Evolutionary conservation across 2,329 filamentous ascomycete species (phyloP).

Genomic region (Aaosphaeria arxii): DNA sequence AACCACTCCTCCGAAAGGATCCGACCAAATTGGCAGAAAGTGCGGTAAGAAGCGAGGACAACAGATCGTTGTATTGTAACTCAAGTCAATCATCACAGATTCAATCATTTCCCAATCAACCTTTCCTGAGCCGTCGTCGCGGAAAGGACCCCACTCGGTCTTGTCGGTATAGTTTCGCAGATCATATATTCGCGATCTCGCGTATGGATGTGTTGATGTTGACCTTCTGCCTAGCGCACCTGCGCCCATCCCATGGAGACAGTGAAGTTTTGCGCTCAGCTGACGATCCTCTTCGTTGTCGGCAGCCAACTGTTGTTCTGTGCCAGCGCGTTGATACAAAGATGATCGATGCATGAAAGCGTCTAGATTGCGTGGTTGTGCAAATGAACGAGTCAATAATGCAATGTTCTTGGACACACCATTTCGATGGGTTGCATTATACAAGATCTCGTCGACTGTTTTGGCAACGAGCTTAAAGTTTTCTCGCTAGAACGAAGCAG

Average conservation of each 20-base stretch:
- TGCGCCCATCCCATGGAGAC: constrained; percentile 63
- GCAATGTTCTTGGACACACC: constrained; percentile 46
- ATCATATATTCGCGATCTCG: constrained; percentile 70
- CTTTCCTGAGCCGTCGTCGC: constrained; percentile 56
- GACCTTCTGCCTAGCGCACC: constrained; percentile 29
- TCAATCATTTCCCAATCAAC: constrained; percentile 83
- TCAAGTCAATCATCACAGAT: constrained; percentile 67
- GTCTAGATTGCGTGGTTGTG: constrained; percentile 51
- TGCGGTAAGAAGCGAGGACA: constrained; percentile 18
- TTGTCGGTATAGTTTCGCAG: constrained; percentile 62
- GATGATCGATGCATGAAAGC: constrained; percentile 64
- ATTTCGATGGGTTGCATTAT: constrained; percentile 37
- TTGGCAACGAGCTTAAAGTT: constrained; percentile 36
- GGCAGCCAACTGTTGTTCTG: constrained; percentile 37
- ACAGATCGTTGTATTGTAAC: constrained; percentile 51
- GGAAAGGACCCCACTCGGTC: constrained; percentile 70
- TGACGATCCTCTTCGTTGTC: constrained; percentile 52
- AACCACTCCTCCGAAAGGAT: constrained; percentile 25
- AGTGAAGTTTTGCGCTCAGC: constrained; percentile 68
- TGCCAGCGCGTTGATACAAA: constrained; percentile 53
- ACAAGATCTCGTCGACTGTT: constrained; percentile 39
- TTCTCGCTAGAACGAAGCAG: constrained; percentile 13
- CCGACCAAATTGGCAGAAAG: constrained; percentile 27
- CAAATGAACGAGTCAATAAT: constrained; percentile 39
- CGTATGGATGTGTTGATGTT: constrained; percentile 55